These are phyloP conservation scores for Leccinum cinnamomeum DNA, from an alignment of 1,284 basidiomycete species.

Conservation along the genomic window DNA sequence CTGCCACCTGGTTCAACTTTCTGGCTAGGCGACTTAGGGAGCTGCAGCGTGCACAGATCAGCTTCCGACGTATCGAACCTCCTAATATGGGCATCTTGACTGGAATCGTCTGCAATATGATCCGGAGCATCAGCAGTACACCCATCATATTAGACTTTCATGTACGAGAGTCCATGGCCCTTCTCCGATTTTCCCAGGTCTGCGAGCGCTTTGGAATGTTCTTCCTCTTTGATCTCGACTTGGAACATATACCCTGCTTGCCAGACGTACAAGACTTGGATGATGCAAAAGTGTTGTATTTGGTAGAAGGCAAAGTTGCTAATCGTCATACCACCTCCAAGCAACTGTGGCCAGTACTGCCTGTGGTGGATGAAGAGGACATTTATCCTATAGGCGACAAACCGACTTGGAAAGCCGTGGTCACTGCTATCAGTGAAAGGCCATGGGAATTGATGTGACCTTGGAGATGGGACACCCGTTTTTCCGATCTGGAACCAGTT, in stretches of 20 bases:
- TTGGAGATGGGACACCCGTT: neutral
- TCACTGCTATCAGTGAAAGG: neutral
- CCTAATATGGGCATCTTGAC: constrained; percentile 1
- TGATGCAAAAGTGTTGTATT: neutral
- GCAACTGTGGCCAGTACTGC: neutral
- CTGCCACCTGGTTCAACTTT: neutral
- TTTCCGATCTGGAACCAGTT: neutral
- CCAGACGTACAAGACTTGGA: neutral
- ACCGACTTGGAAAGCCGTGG: neutral
- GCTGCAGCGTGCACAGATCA: neutral
- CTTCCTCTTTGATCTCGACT: neutral
- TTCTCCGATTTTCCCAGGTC: neutral
- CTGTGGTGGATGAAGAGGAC: neutral
- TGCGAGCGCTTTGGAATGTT: constrained; percentile 2
- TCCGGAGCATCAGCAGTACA: neutral
- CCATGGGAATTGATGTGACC: neutral
- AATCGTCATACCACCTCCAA: neutral
- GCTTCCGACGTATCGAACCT: neutral
- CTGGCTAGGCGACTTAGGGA: neutral
- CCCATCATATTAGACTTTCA: constrained; percentile 3
- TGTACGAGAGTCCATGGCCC: constrained; percentile 2
- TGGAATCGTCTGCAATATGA: neutral
- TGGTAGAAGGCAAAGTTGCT: neutral
- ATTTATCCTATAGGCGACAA: neutral
- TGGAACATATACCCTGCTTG: neutral